These are phyloP conservation scores for Ceriops zippeliana DNA, from an alignment of 345 rosid genomes.

Conservation along the genomic window DNA sequence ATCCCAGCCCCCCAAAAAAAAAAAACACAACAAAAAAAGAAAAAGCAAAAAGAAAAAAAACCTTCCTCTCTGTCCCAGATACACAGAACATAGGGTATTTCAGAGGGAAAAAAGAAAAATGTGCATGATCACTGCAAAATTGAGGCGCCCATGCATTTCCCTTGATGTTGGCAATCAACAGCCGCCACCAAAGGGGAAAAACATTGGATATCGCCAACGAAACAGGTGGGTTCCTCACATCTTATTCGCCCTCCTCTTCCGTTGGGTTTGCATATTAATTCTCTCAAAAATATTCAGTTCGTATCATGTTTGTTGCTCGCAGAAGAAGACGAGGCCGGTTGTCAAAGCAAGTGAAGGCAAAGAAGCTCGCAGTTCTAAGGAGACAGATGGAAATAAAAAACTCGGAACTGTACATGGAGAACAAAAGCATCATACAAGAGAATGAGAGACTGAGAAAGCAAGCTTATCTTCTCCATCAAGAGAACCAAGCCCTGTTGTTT, in stretches of 20 bases:
- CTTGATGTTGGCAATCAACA: constrained; percentile 3
- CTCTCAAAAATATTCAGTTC: background rate
- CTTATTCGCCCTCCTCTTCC: background rate
- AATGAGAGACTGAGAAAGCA: constrained; percentile 63
- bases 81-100: background rate
- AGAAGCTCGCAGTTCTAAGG: constrained; percentile 10
- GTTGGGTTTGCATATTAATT: constrained; percentile 11
- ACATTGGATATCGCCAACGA: constrained; percentile 20
- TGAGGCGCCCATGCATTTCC: constrained; percentile 9
- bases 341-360: constrained; percentile 24
- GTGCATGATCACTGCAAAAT: constrained; percentile 30
- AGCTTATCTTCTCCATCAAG: constrained; percentile 64
- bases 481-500: constrained; percentile 55
- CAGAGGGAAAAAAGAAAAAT: constrained; percentile 5
- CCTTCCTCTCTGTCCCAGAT: background rate
- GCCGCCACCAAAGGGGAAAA: constrained; percentile 18
- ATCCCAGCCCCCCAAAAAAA: background rate
- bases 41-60: background rate
- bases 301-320: background rate
- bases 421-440: constrained; percentile 57
- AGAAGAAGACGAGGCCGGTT: constrained; percentile 31
- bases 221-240: constrained; percentile 26
- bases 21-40: no score
- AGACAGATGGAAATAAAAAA: constrained; percentile 52
- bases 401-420: constrained; percentile 60